Conservation (phyloP, 208 protist genomes). For the Trypanosoma vivax region DNA sequence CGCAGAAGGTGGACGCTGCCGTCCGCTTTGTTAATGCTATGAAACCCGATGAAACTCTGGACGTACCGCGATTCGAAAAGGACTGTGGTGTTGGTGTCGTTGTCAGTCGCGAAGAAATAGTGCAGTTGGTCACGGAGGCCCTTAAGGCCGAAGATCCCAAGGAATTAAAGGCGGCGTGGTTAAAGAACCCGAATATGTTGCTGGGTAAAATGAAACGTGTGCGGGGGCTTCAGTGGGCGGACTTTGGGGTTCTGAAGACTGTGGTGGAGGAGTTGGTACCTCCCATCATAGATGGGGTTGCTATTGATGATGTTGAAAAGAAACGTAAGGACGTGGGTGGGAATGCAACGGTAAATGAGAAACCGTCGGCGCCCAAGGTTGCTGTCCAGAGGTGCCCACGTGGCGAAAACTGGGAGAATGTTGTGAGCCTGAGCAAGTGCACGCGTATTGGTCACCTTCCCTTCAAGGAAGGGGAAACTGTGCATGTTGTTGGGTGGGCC, state of each 20-base stretch:
- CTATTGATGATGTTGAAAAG: slow-evolving; percentile 16
- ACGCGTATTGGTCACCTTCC: slow-evolving; percentile 48
- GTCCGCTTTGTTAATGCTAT: slow-evolving; percentile 67
- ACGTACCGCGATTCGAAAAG: slow-evolving; percentile 39
- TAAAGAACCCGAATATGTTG: slow-evolving; percentile 81
- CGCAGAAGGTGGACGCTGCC: slow-evolving; percentile 83
- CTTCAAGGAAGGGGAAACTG: slow-evolving; percentile 37
- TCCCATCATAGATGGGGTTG: slow-evolving; percentile 44
- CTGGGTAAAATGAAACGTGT: slow-evolving; percentile 77
- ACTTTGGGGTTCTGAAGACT: slow-evolving; percentile 51
- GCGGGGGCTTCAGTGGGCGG: slow-evolving; percentile 68
- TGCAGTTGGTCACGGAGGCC: slow-evolving; percentile 39
- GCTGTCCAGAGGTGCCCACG: slow-evolving; percentile 27
- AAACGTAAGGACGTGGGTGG: slow-evolving; percentile 7
- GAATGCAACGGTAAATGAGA: background rate
- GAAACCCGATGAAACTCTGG: slow-evolving; percentile 25
- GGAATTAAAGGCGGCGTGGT: slow-evolving; percentile 56
- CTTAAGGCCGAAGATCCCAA: slow-evolving; percentile 44
- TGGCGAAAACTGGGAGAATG: slow-evolving; percentile 40
- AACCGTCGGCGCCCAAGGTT: background rate
- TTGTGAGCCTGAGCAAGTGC: slow-evolving; percentile 36
- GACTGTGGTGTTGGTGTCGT: slow-evolving; percentile 75
- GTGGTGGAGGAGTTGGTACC: slow-evolving; percentile 64
- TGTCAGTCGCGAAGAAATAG: slow-evolving; percentile 43
- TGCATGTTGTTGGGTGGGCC: slow-evolving; percentile 94